Evolutionary conservation across 169 alveolate genomes (phyloP).

Genomic region (Babesia ovis): DNA sequence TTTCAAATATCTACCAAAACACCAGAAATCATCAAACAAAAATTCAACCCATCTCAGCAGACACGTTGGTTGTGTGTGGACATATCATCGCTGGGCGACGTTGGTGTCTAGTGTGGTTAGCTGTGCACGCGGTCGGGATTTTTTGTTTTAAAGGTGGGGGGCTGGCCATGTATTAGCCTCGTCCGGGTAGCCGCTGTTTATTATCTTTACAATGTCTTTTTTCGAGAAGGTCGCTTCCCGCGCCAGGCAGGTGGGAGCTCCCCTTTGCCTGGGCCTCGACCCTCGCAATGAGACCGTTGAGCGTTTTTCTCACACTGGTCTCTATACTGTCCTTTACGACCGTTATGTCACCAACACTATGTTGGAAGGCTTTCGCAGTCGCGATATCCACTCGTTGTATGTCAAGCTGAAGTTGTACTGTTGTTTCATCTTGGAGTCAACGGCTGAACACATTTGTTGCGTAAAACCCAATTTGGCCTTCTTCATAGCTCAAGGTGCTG

Average conservation of each 20-base stretch:
- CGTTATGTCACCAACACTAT: conserved; percentile 32
- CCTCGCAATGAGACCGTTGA: conserved; percentile 74
- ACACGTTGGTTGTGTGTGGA: conserved; percentile 64
- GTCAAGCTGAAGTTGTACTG: conserved; percentile 68
- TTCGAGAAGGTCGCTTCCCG: conserved; percentile 40
- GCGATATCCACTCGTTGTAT: conserved; percentile 24
- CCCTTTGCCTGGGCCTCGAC: conserved; percentile 77
- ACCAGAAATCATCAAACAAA: conserved; percentile 52
- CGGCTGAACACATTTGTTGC: conserved; percentile 66
- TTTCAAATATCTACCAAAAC: conserved; percentile 28
- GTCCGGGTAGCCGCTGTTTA: background rate
- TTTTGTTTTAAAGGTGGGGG: background rate
- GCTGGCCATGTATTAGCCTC: background rate
- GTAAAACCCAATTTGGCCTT: conserved; percentile 79
- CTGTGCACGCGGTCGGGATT: background rate
- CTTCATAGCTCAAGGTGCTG: conserved; percentile 72
- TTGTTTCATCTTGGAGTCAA: conserved; percentile 63
- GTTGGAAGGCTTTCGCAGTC: conserved; percentile 34
- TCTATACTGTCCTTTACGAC: conserved; percentile 48
- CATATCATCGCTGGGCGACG: conserved; percentile 15
- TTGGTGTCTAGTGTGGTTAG: background rate
- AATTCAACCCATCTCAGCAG: conserved; percentile 41
- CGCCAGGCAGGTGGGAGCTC: conserved; percentile 27
- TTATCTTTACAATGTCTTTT: conserved; percentile 34
- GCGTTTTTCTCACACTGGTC: conserved; percentile 64